Evolutionary conservation across 768 basidiomycete genomes (phyloP).

Genomic region (Phanerochaete sordida): DNA sequence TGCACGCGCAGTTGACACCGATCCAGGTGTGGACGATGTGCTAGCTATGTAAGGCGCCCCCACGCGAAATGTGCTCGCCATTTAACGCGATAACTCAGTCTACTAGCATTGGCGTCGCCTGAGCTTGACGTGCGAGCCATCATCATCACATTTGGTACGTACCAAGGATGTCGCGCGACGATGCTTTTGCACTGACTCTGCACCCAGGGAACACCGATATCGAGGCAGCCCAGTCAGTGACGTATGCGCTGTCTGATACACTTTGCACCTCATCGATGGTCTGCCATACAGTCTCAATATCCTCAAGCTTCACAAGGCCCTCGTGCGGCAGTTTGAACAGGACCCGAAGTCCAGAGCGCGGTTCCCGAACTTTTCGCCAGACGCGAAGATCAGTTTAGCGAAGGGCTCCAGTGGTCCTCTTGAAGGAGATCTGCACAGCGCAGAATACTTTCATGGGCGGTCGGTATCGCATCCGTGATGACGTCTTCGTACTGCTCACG

Average conservation of each 20-base stretch:
- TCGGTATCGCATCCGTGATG: conserved; percentile 22
- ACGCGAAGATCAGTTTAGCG: conserved; percentile 56
- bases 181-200: background rate
- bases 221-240: conserved; percentile 54
- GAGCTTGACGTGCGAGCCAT: conserved; percentile 79
- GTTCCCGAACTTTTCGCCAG: conserved; percentile 59
- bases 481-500: background rate
- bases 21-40: conserved; percentile 83
- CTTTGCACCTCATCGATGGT: background rate
- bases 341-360: conserved; percentile 50
- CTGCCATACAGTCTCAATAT: conserved; percentile 55
- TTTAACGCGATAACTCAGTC: conserved; percentile 32
- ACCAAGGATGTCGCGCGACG: background rate
- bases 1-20: conserved; percentile 65
- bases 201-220: conserved; percentile 67
- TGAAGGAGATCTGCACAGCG: conserved; percentile 66
- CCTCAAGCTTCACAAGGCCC: conserved; percentile 68
- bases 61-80: background rate
- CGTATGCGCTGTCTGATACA: conserved; percentile 11
- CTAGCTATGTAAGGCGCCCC: conserved; percentile 58
- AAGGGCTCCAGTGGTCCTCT: conserved; percentile 65
- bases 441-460: conserved; percentile 86
- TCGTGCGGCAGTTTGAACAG: conserved; percentile 54
- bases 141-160: conserved; percentile 70
- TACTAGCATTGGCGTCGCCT: conserved; percentile 78